These are phyloP conservation scores for Cardiosporidium cionae DNA, from an alignment of 169 alveolate genomes.

Conservation along the genomic window DNA sequence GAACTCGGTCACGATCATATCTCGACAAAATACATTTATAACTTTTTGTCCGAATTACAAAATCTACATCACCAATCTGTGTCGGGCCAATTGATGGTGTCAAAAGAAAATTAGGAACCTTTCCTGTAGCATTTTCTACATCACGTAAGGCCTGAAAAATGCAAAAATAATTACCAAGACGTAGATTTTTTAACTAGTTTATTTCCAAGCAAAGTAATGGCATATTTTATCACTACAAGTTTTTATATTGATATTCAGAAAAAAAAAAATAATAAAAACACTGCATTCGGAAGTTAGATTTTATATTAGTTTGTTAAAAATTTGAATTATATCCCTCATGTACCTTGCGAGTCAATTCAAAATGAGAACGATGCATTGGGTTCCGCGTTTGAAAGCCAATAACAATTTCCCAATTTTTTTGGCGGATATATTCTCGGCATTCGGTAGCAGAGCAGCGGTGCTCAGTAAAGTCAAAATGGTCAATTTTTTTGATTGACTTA, in stretches of 20 bases:
- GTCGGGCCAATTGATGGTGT: constrained; percentile 49
- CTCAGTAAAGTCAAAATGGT: constrained; percentile 21
- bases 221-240: no score
- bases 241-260: no score
- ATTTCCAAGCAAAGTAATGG: no score
- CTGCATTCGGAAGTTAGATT: no score
- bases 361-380: constrained; percentile 47
- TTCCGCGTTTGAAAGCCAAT: constrained; percentile 51
- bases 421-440: background rate
- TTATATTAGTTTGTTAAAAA: no score
- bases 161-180: no score
- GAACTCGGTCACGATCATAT: background rate
- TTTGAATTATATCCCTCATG: no score
- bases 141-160: constrained; percentile 4
- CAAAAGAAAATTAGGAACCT: constrained; percentile 19
- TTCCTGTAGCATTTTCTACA: background rate
- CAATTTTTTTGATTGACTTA: background rate
- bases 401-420: constrained; percentile 24
- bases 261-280: no score
- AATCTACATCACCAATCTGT: constrained; percentile 46
- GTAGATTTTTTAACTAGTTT: no score
- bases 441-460: constrained; percentile 26
- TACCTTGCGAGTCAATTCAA: constrained; percentile 30
- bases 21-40: constrained; percentile 21
- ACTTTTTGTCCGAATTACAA: constrained; percentile 26